Base-by-base conservation (phyloP, 2,329 filamentous ascomycete species). In the Calonectria fujianensis region DNA sequence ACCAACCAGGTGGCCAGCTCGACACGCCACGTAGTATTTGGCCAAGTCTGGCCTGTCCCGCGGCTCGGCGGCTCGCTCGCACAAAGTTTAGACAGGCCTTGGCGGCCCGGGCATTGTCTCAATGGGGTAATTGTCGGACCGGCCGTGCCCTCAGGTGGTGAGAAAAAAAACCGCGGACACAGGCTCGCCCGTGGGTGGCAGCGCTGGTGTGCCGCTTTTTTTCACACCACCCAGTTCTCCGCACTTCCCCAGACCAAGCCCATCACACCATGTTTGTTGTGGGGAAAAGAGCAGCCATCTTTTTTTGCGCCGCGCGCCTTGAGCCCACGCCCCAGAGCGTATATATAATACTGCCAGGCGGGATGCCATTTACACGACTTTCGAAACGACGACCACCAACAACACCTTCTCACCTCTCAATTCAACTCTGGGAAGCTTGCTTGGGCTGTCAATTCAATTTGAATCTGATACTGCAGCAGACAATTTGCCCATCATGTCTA, bases 111-210 rank as follows among this genome's bases (percentile, higher is more conserved):
- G 65, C 61, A 48, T 67, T 73, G 63, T 24, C 77, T 75, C 2
- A 61, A 79, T 72, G 77, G 77, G 74, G 77, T 73, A 79, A 77
- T 79, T 11, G 57, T 79, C 77, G 77, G 77, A 59, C 57, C 18
- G 14, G n/a, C 37, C 37, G 57, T 63, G 57, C 57, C 57, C 57
- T 63, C 57, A 63, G 41, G 57, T 63, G 57, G 41, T 41, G 57
- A 20, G 57, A 48, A 63, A 63, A 63, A 63, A 63, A 31, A 29
- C n/a, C 57, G 57, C 57, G 57, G 57, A 41, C 57, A 61, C n/a
- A 27, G 24, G 24, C 57, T 63, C 3, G 57, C 32, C 57, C 35
- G 35, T 41, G 8, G 4, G 6, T 57, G 20, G 57, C 57, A 41
- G 35, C 41, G n/a, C 13, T 24, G 6, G 18, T 31, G 57, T 63